These are phyloP conservation scores for Nemania serpens DNA, from an alignment of 2,329 filamentous ascomycete species.

Conservation along the genomic window DNA sequence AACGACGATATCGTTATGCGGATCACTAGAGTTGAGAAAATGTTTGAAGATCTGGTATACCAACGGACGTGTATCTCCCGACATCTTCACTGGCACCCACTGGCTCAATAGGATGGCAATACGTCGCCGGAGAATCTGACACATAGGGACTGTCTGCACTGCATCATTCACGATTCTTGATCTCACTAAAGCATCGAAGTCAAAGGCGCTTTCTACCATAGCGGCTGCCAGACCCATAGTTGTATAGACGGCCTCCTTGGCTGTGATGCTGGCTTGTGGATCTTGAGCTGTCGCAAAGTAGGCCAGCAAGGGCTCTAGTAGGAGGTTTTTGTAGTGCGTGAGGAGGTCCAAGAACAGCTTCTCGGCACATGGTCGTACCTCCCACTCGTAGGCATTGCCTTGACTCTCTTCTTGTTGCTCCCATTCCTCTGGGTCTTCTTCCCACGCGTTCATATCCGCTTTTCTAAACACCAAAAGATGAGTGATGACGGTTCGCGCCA, in stretches of 20 bases:
- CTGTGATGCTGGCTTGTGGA: conserved; percentile 69
- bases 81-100: conserved; percentile 82
- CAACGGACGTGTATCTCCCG: conserved; percentile 68
- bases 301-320: conserved; percentile 76
- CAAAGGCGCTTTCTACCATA: conserved; percentile 72
- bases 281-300: conserved; percentile 82
- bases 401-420: conserved; percentile 86
- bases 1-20: conserved; percentile 87
- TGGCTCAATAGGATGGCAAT: conserved; percentile 88
- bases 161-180: conserved; percentile 79
- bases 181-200: conserved; percentile 81
- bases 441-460: conserved; percentile 87
- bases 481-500: conserved; percentile 83
- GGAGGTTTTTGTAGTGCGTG: conserved; percentile 81
- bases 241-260: conserved; percentile 94
- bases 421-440: conserved; percentile 94
- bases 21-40: conserved; percentile 76
- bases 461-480: conserved; percentile 87
- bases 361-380: conserved; percentile 89
- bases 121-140: conserved; percentile 82
- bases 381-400: conserved; percentile 87
- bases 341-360: conserved; percentile 92
- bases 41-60: conserved; percentile 91
- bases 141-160: conserved; percentile 64
- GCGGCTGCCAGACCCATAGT: conserved; percentile 86